Evolutionary conservation across 2,329 filamentous ascomycete genomes (phyloP), one percentile per base, ranked within the genome.

Genomic region (Orbilia ellipsospora): DNA sequence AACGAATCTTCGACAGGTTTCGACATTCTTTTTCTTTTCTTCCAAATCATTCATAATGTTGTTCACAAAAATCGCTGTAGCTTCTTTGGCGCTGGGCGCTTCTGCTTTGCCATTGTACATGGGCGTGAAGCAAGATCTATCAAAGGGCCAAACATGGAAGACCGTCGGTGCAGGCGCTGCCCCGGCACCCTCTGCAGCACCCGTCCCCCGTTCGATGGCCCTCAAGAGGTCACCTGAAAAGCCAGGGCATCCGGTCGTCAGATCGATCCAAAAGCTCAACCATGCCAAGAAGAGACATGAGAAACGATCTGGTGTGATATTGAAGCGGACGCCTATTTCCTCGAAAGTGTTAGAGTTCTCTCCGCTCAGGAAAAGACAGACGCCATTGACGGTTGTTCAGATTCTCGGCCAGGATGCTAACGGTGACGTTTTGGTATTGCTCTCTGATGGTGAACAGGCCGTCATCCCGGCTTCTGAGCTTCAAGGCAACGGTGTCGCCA

Each of bases 401-500:
- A 16, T 60, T 26, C 36, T 60, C 36, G 56, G 56, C 13, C 40
- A 60, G 26, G 56, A 60, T 23, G 36, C 26, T 18, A 60, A 60
- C 36, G 56, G 56, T 18, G 56, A 60, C 23, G 2, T 60, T n/a
- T 2, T 60, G 5, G 56, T 60, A 3, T 15, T 26, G 18, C 56
- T 60, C 16, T 60, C 56, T n/a, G 56, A 60, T n/a, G 56, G 56
- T 40, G 56, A 60, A 16, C 36, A 60, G 18, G 56, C 56, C 15
- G n/a, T 60, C 20, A 60, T 60, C 16, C 56, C 56, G 13, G 56
- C 56, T 26, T 28, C 56, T 5, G 56, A 20, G 8, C 31, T 60
- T 48, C 7, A 3, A 45, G 56, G 16, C 3, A 40, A 40, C 10
- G 54, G 54, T 20, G 28, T 6, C 13, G 13, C 4, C 20, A 48